Conservation (phyloP, 23 red algal genomes). For the Agarophyton chilense region DNA sequence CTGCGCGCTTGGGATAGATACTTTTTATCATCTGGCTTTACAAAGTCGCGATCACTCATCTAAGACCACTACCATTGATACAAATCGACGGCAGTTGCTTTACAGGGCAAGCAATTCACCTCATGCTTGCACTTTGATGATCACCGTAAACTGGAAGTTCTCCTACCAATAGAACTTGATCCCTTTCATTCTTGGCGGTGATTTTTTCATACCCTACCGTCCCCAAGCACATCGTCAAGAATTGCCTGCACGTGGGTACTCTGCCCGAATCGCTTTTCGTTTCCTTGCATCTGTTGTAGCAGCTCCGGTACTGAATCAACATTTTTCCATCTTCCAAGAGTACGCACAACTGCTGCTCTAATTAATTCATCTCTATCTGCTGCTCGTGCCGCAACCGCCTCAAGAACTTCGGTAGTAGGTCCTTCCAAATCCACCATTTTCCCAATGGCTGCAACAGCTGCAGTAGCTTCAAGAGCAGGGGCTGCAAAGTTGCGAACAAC, state of each 20-base stretch:
- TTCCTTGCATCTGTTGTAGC: conserved; percentile 19
- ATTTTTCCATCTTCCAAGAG: conserved; percentile 32
- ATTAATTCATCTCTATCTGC: conserved; percentile 48
- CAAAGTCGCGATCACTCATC: neutral
- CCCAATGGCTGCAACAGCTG: conserved; percentile 51
- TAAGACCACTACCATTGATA: neutral
- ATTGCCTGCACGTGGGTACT: conserved; percentile 28
- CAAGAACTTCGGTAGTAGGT: conserved; percentile 7
- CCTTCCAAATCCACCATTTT: conserved; percentile 7
- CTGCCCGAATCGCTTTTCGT: conserved; percentile 30
- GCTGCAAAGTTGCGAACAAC: conserved; percentile 27
- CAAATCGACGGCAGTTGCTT: neutral
- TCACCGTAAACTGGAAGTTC: neutral
- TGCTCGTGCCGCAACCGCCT: conserved; percentile 17
- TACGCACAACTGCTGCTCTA: conserved; percentile 57
- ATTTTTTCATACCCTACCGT: neutral
- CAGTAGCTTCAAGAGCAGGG: conserved; percentile 43
- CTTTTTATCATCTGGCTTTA: neutral
- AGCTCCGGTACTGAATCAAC: conserved; percentile 5
- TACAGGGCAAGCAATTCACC: neutral
- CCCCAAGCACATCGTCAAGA: conserved; percentile 19
- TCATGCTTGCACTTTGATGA: neutral
- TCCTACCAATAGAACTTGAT: neutral
- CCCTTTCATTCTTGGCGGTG: neutral
- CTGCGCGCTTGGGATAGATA: neutral